These are phyloP conservation scores for Camellia granthamiana DNA, from an alignment of 148 eudicot species.

Conservation along the genomic window DNA sequence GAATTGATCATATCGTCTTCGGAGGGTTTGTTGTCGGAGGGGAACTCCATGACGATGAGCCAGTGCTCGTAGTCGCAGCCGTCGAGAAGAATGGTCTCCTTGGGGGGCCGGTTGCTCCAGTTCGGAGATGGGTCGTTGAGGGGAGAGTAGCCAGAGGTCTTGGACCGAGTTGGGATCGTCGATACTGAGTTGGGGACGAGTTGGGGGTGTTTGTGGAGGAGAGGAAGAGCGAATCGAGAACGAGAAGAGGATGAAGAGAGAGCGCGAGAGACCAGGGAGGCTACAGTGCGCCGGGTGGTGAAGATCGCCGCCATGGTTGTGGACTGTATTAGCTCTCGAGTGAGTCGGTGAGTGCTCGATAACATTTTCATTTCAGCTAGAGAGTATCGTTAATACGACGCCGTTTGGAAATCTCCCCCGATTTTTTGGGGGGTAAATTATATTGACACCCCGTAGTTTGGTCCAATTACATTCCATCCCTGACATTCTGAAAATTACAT, in stretches of 20 bases:
- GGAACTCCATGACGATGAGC: slow-evolving; percentile 86
- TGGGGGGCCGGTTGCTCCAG: slow-evolving; percentile 91
- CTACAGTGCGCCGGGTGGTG: slow-evolving; percentile 57
- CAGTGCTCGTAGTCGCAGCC: slow-evolving; percentile 96
- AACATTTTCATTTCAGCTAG: too few species aligned
- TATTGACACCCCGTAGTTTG: too few species aligned
- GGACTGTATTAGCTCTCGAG: not conserved
- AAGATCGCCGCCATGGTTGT: slow-evolving; percentile 39
- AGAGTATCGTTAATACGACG: too few species aligned
- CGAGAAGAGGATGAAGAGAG: slow-evolving; percentile 27
- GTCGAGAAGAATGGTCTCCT: slow-evolving; percentile 74
- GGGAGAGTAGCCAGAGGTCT: slow-evolving; percentile 71
- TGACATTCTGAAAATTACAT: too few species aligned
- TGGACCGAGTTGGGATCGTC: slow-evolving; percentile 37
- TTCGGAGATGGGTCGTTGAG: slow-evolving; percentile 86
- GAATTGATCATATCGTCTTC: slow-evolving; percentile 56
- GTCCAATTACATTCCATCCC: too few species aligned
- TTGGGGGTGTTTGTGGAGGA: slow-evolving; percentile 22
- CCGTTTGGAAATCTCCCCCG: too few species aligned
- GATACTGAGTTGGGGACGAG: slow-evolving; percentile 21
- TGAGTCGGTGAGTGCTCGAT: not conserved
- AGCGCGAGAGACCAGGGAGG: slow-evolving; percentile 39
- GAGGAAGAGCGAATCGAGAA: slow-evolving; percentile 34
- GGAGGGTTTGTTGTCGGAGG: slow-evolving; percentile 50
- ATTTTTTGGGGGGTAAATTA: too few species aligned